phyloP scores from a whole-genome alignment of 352 stramenopile species.

The Globisporangium megalacanthum region DNA sequence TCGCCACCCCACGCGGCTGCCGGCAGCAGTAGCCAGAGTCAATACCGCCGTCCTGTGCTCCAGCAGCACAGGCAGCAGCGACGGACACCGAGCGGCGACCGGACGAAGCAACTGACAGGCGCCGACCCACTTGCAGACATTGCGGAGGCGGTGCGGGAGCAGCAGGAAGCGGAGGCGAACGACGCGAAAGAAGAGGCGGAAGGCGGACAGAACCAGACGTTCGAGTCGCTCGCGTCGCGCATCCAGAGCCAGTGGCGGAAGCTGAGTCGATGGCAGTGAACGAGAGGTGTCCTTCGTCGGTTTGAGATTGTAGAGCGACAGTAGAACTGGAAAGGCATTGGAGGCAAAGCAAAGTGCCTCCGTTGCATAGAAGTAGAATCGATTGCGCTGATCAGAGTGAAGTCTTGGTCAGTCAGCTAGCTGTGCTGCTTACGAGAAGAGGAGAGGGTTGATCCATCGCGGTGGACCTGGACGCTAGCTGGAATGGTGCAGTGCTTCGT shows the following conservation, averaged over 20 bases:
- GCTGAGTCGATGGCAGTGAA: not conserved
- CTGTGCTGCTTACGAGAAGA: no score
- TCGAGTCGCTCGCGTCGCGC: constrained; percentile 4
- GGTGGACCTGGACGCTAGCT: no score
- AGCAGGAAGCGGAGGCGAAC: not conserved
- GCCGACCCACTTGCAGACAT: not conserved
- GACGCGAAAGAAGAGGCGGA: not conserved
- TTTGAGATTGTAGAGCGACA: no score
- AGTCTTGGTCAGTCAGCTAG: no score
- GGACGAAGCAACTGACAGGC: not conserved
- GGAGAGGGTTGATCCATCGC: no score
- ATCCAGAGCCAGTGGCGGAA: constrained; percentile 12
- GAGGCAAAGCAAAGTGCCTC: no score
- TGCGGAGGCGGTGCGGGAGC: not conserved
- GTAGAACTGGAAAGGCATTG: no score
- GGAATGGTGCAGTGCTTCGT: no score
- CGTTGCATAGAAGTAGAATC: no score
- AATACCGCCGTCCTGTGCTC: not conserved
- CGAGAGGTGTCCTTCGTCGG: no score
- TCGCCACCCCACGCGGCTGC: not conserved
- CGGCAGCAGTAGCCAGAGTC: not conserved
- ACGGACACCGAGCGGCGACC: not conserved
- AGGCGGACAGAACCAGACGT: not conserved
- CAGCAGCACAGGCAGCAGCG: not conserved
- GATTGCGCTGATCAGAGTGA: no score